Conservation (phyloP, 345 rosid species). For the Boechera stricta region DNA sequence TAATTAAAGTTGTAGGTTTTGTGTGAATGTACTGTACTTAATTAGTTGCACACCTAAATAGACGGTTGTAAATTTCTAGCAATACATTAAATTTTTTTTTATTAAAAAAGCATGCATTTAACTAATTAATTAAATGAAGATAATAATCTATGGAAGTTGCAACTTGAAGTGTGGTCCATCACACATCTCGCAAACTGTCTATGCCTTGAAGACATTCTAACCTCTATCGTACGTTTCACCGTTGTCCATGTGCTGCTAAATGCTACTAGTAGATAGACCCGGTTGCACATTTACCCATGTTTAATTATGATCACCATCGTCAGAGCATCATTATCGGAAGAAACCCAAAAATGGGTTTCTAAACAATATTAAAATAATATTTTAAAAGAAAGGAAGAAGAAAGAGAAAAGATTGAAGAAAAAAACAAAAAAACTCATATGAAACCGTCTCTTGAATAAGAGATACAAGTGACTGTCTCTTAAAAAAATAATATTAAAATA, state of each 20-base stretch:
- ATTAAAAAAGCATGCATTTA: too few species aligned
- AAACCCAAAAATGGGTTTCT: too few species aligned
- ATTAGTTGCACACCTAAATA: conserved; percentile 19
- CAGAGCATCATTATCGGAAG: too few species aligned
- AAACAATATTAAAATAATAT: too few species aligned
- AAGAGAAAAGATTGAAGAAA: too few species aligned
- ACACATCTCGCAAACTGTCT: conserved; percentile 1
- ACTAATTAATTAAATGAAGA: too few species aligned
- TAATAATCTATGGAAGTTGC: neutral
- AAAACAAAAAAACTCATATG: too few species aligned
- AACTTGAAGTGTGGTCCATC: conserved; percentile 36
- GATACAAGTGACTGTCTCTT: too few species aligned
- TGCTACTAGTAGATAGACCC: neutral
- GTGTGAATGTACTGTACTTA: neutral
- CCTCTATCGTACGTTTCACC: conserved; percentile 34
- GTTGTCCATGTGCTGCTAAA: conserved; percentile 28
- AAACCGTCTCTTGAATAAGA: too few species aligned
- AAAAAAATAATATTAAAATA: too few species aligned
- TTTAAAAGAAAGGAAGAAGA: too few species aligned
- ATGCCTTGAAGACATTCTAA: conserved; percentile 43
- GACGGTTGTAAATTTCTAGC: conserved; percentile 13
- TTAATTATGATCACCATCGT: conserved; percentile 12
- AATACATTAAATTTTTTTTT: too few species aligned
- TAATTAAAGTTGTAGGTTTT: neutral
- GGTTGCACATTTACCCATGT: conserved; percentile 39